Evolutionary conservation across 1,284 basidiomycete species (phyloP), one percentile per base, ranked within the genome.

Genomic region (Gomphus bonarii): DNA sequence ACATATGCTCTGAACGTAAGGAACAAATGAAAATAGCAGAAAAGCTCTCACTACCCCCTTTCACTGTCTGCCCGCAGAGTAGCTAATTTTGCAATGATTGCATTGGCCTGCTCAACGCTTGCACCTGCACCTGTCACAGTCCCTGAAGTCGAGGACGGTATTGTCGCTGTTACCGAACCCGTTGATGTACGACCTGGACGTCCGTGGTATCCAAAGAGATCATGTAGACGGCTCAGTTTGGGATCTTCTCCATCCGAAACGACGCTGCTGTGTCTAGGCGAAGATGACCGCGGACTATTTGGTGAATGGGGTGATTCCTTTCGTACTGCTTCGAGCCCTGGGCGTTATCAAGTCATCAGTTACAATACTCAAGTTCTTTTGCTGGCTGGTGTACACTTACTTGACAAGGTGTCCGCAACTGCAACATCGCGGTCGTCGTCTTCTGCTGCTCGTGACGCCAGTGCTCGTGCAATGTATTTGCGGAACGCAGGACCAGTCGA

Each of bases 401-500:
- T 87, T 3, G 84, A 85, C 54, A 91, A 66, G 0, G 88, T 89
- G 64, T 86, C 81, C 18, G 85, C 80, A 25, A 91, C 87, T 5
- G 83, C 88, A 25, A 79, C 84, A 57, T 82, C 78, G 62, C 88
- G 73, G 65, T 92, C 90, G 61, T 86, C 78, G 65, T 93, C 91
- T 65, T 94, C 91, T 6, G 86, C 85, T 16, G 89, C 89, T 58
- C 91, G 79, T 66, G 81, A 90, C 0, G 88, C 88, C 22, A 91
- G 69, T 5, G 88, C 89, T 57, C 88, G 80, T 42, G 82, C 87
- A 64, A 91, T 90, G 64, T 91, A 91, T 67, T 91, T 91, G 56
- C 85, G 77, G 73, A 91, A 91, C 1, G 85, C 85, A 28, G 88
- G 78, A 1, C 88, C 88, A 1, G 89, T 91, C 3, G 84, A 81